Conservation (phyloP, 2,329 filamentous ascomycete species). For the Aspergillus novoparasiticus region DNA sequence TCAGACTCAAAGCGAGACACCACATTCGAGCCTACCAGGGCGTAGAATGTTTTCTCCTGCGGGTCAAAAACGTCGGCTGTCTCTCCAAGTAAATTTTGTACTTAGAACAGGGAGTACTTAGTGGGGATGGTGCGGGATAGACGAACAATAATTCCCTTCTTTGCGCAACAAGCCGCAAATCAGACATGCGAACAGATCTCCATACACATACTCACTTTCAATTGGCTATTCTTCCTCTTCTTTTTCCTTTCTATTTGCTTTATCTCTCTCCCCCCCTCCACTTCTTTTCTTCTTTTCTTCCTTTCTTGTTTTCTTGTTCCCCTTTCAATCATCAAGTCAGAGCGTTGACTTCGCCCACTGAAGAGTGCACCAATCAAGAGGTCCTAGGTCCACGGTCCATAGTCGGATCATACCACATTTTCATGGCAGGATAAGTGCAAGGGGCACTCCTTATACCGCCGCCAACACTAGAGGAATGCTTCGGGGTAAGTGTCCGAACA, state of each 20-base stretch:
- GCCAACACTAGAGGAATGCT: conserved; percentile 19
- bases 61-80: conserved; percentile 22
- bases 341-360: not conserved
- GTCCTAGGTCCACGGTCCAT: conserved; percentile 23
- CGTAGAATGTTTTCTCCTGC: conserved; percentile 23
- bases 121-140: not conserved
- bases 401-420: conserved; percentile 26
- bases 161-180: conserved; percentile 1
- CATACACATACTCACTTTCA: not conserved
- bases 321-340: not conserved
- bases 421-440: conserved; percentile 28
- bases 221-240: not conserved
- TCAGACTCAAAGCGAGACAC: conserved; percentile 27
- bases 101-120: conserved; percentile 14
- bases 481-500: conserved; percentile 26
- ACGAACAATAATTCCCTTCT: not conserved
- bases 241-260: not conserved
- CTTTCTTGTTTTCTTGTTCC: not conserved
- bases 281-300: not conserved
- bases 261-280: not conserved
- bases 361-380: conserved; percentile 14
- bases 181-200: conserved; percentile 5
- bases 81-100: conserved; percentile 23
- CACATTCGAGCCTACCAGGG: conserved; percentile 29
- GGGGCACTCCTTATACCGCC: conserved; percentile 26